Evolutionary conservation across 2,329 filamentous ascomycete genomes (phyloP).

Genomic region (Botrytis galanthina): DNA sequence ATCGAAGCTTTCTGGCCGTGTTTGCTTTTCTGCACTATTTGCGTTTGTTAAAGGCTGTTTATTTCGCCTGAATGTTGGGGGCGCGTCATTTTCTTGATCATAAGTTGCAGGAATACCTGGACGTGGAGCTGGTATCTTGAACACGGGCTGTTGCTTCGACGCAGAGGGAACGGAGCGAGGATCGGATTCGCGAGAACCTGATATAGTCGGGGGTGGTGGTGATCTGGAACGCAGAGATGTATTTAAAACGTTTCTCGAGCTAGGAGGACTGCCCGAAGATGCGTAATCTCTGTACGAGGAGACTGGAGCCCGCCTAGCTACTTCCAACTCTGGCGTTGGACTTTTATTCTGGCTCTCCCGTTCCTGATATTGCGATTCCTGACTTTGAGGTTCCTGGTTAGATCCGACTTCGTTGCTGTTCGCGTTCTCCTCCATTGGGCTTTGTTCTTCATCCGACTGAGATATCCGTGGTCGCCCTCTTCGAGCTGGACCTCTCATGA

Average conservation of each 20-base stretch:
- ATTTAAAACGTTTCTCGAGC: slow-evolving; percentile 41
- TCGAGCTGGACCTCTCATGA: slow-evolving; percentile 76
- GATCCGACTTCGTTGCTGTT: slow-evolving; percentile 36
- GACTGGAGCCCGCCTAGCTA: slow-evolving; percentile 1
- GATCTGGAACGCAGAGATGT: slow-evolving; percentile 35
- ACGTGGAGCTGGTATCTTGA: slow-evolving; percentile 56
- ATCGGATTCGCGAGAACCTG: slow-evolving; percentile 35
- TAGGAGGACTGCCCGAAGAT: slow-evolving; percentile 60
- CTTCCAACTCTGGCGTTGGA: slow-evolving; percentile 31
- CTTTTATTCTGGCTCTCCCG: slow-evolving; percentile 35
- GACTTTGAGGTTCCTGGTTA: slow-evolving; percentile 36
- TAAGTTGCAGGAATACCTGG: slow-evolving; percentile 59
- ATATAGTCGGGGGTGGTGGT: slow-evolving; percentile 33
- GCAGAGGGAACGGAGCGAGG: slow-evolving; percentile 43
- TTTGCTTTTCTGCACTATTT: slow-evolving; percentile 47
- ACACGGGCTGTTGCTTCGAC: slow-evolving; percentile 49
- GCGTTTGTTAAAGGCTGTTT: slow-evolving; percentile 34
- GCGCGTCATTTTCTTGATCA: slow-evolving; percentile 84
- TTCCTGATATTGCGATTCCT: slow-evolving; percentile 31
- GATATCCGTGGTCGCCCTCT: slow-evolving; percentile 63
- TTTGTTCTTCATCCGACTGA: slow-evolving; percentile 46
- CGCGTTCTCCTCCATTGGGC: slow-evolving; percentile 39
- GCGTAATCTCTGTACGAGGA: slow-evolving; percentile 36
- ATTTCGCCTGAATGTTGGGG: slow-evolving; percentile 61
- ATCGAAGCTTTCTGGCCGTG: slow-evolving; percentile 50